Evolutionary conservation across 257 asterid genomes (phyloP).

Genomic region (Echium plantagineum): DNA sequence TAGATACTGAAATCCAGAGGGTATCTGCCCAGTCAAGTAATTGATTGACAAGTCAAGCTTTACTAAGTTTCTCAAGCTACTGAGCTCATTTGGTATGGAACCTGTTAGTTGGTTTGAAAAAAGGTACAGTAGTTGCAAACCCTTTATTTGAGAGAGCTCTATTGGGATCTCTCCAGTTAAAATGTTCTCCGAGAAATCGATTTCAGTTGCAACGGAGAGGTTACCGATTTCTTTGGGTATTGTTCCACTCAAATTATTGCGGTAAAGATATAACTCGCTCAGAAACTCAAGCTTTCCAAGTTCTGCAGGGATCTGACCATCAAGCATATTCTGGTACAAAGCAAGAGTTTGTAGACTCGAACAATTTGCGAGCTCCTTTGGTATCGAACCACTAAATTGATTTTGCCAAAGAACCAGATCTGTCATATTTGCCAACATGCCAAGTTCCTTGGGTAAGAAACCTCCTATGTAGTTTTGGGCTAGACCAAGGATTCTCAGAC

Average conservation of each 20-base stretch:
- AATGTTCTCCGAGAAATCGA: conserved; percentile 78
- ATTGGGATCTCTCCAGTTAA: conserved; percentile 64
- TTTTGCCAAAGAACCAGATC: conserved; percentile 70
- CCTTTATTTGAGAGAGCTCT: conserved; percentile 42
- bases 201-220: conserved; percentile 43
- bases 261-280: conserved; percentile 41
- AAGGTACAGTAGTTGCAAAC: conserved; percentile 43
- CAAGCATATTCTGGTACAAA: conserved; percentile 58
- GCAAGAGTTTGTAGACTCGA: conserved; percentile 54
- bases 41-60: conserved; percentile 79
- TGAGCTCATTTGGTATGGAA: conserved; percentile 60
- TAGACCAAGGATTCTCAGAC: conserved; percentile 55
- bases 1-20: conserved; percentile 63
- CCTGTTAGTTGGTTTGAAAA: conserved; percentile 70
- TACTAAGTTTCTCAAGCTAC: conserved; percentile 44
- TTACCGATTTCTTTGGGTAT: conserved; percentile 80
- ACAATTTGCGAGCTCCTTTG: conserved; percentile 68
- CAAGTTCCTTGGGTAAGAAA: conserved; percentile 63
- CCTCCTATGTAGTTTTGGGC: conserved; percentile 69
- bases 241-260: conserved; percentile 65
- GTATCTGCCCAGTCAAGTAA: conserved; percentile 70
- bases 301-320: conserved; percentile 66
- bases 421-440: conserved; percentile 39
- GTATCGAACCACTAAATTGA: conserved; percentile 58
- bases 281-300: conserved; percentile 42